phyloP scores from a whole-genome alignment of 1,284 basidiomycete genomes.

The Hortiboletus rubellus region DNA sequence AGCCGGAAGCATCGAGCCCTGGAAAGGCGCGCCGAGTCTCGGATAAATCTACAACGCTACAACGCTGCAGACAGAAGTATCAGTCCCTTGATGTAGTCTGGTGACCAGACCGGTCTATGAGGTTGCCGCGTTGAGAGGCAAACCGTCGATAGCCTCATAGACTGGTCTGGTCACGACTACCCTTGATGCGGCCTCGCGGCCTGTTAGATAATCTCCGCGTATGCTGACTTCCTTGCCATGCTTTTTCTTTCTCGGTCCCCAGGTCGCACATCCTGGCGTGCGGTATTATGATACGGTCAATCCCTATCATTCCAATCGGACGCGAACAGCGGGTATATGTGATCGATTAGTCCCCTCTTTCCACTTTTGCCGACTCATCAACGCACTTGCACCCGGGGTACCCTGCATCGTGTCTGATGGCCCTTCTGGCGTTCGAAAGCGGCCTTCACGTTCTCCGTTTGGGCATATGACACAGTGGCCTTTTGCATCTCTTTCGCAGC shows the following conservation, averaged over 20 bases:
- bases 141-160: too few relatives aligned
- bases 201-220: background rate
- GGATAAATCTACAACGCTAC: background rate
- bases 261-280: background rate
- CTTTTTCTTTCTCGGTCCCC: background rate
- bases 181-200: conserved; percentile 13
- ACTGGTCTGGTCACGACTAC: too few relatives aligned
- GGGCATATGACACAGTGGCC: background rate
- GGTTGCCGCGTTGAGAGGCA: too few relatives aligned
- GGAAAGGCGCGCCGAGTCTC: too few relatives aligned
- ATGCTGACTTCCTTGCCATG: background rate
- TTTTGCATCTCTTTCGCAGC: background rate
- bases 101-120: too few relatives aligned
- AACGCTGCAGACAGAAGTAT: background rate
- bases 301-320: background rate
- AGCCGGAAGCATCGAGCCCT: background rate
- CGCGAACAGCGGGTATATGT: background rate
- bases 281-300: background rate
- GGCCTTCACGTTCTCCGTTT: background rate
- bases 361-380: conserved; percentile 14
- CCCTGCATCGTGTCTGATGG: conserved; percentile 23
- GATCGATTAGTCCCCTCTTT: background rate
- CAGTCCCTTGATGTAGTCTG: conserved; percentile 8
- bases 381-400: background rate
- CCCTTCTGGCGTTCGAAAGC: background rate